Evolutionary conservation across 148 eudicot species (phyloP), one percentile per base, ranked within the genome.

Genomic region (Diospyros lotus): DNA sequence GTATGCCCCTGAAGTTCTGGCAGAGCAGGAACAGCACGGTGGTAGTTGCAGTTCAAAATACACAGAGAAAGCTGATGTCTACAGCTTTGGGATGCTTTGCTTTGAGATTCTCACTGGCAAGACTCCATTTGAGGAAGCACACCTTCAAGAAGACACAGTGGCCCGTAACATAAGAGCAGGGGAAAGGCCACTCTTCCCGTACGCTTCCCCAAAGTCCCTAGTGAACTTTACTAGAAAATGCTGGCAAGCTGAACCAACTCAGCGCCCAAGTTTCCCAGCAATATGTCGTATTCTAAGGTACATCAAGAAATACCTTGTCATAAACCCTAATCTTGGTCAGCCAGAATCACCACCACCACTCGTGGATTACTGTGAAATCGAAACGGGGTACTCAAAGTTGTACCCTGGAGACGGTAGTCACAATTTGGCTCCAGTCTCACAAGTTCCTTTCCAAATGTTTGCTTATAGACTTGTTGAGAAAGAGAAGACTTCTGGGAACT

Each of bases 21-120:
- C 81, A 9, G 92, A 87, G 64, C 90, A 89, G 74, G 92, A 87
- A 77, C 77, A 77, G 81, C 83, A 81, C 10, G 83, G 82, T 68
- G 62, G 68, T 9, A 76, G 78, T 52, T 46, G 55, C 45, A 82
- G 73, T 42, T 17, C 74, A 14, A 88, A 78, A 78, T 85, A 81
- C 67, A 82, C 90, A 3, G 87, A 84, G 63, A 86, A 86, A 75
- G 91, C 94, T 42, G 94, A 90, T 86, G 88, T 90, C 48, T 90
- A 90, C 71, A 88, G 94, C 75, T 90, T 88, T 68, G 91, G 86
- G 72, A 87, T 90, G 94, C 80, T 90, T 48, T 81, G 90, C 66
- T 90, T 90, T 50, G 86, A 90, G 79, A 79, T 90, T 64, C 73
- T 90, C 74, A 90, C 91, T 0, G 94, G 94, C 43, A 90, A 90